Evolutionary conservation across 108 stramenopile species (phyloP).

Genomic region (Cyclostephanos invisitatus): DNA sequence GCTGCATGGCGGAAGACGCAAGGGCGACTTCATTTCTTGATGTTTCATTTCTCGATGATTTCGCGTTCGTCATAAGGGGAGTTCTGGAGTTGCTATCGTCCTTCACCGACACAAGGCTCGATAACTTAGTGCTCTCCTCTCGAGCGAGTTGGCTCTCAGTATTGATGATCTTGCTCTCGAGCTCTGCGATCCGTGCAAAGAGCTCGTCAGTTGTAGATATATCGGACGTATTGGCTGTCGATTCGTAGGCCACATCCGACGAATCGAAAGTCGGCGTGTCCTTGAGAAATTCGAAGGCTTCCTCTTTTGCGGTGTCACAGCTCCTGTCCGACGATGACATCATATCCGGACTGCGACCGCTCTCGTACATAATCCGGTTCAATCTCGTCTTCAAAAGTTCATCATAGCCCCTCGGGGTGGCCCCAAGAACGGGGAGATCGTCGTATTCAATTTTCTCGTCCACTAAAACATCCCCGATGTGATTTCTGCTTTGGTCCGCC

Average conservation of each 20-base stretch:
- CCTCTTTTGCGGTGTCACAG: not conserved
- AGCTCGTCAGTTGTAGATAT: conserved; percentile 14
- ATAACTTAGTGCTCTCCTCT: conserved; percentile 1
- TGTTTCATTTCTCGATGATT: not conserved
- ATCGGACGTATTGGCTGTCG: conserved; percentile 7
- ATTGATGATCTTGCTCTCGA: conserved; percentile 12
- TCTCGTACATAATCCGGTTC: not conserved
- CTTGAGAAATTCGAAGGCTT: not conserved
- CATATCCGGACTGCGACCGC: not conserved
- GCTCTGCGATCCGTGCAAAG: conserved; percentile 22
- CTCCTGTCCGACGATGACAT: not conserved
- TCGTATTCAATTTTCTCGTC: not conserved
- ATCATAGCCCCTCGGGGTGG: not conserved
- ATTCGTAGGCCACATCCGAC: not conserved
- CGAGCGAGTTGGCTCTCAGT: conserved; percentile 8
- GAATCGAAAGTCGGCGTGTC: not conserved
- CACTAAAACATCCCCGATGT: not conserved
- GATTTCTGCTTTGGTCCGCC: not conserved
- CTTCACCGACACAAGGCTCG: not conserved
- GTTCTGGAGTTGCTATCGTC: not conserved
- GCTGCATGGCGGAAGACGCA: not conserved
- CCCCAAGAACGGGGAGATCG: not conserved
- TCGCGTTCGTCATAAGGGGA: not conserved
- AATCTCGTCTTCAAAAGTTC: not conserved
- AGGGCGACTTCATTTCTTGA: not conserved